phyloP scores from a whole-genome alignment of 2,329 filamentous ascomycete genomes.

The Colletotrichum orchidophilum region DNA sequence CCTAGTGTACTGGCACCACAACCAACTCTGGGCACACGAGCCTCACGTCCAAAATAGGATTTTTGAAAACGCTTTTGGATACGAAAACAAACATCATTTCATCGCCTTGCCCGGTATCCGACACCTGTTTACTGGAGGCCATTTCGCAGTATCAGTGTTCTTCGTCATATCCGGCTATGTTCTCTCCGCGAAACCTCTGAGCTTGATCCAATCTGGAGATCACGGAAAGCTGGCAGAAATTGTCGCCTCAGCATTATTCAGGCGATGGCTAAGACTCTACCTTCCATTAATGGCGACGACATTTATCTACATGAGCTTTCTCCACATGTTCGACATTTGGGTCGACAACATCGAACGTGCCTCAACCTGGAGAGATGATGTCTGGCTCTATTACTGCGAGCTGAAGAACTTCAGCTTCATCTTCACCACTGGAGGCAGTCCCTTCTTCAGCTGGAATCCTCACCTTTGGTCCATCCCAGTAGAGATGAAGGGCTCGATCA shows the following conservation, averaged over 20 bases:
- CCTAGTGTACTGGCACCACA: slow-evolving; percentile 58
- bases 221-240: slow-evolving; percentile 52
- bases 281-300: slow-evolving; percentile 64
- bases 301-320: slow-evolving; percentile 54
- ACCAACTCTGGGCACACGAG: slow-evolving; percentile 51
- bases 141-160: slow-evolving; percentile 65
- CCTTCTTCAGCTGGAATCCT: slow-evolving; percentile 56
- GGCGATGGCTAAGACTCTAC: slow-evolving; percentile 59
- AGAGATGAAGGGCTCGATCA: slow-evolving; percentile 71
- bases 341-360: slow-evolving; percentile 49
- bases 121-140: slow-evolving; percentile 68
- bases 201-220: slow-evolving; percentile 55
- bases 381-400: slow-evolving; percentile 62
- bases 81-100: slow-evolving; percentile 58
- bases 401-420: slow-evolving; percentile 49
- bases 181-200: slow-evolving; percentile 59
- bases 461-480: slow-evolving; percentile 73
- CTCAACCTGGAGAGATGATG: slow-evolving; percentile 55
- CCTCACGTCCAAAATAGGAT: slow-evolving; percentile 47
- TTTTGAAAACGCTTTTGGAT: slow-evolving; percentile 53
- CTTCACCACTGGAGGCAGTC: slow-evolving; percentile 51
- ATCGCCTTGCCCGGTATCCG: slow-evolving; percentile 65
- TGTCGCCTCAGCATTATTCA: slow-evolving; percentile 57
- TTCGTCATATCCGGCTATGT: slow-evolving; percentile 69
- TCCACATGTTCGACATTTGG: slow-evolving; percentile 44